Conservation (phyloP, 257 asterid genomes). For the Salvia splendens region DNA sequence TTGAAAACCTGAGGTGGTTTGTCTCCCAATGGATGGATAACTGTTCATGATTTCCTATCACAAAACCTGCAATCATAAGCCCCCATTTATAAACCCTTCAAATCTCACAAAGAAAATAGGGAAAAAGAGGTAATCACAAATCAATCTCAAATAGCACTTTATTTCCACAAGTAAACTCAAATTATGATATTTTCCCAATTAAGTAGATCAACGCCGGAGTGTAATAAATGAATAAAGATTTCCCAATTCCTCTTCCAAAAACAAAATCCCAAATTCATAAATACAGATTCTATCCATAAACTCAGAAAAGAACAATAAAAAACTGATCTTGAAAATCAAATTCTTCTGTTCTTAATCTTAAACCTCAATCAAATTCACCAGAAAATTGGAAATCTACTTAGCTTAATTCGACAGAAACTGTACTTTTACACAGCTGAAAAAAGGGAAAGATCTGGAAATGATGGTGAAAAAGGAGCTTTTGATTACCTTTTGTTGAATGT, state of each 20-base stretch:
- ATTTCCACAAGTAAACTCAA: slow-evolving; percentile 20
- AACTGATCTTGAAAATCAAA: slow-evolving; percentile 24
- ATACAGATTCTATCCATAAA: slow-evolving; percentile 8
- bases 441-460: slow-evolving; percentile 10
- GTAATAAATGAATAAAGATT: not conserved
- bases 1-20: slow-evolving; percentile 54
- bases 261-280: slow-evolving; percentile 30
- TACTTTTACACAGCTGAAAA: not conserved
- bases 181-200: not conserved
- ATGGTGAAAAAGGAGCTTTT: not conserved
- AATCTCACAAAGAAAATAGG: not conserved
- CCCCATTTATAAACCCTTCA: slow-evolving; percentile 7
- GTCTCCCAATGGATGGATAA: slow-evolving; percentile 47
- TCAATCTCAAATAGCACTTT: slow-evolving; percentile 10
- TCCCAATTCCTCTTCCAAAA: not conserved
- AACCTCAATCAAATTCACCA: slow-evolving; percentile 14
- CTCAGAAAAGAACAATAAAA: not conserved
- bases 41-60: slow-evolving; percentile 53
- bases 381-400: slow-evolving; percentile 8
- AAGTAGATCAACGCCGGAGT: slow-evolving; percentile 10
- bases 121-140: too few relatives aligned
- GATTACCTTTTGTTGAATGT: slow-evolving; percentile 21
- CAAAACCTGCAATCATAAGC: slow-evolving; percentile 36
- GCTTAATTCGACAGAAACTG: not conserved
- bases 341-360: not conserved